Evolutionary conservation across 805 yeast genomes (phyloP), one percentile per base, ranked within the genome.

Genomic region (Hanseniaspora mollemarum): DNA sequence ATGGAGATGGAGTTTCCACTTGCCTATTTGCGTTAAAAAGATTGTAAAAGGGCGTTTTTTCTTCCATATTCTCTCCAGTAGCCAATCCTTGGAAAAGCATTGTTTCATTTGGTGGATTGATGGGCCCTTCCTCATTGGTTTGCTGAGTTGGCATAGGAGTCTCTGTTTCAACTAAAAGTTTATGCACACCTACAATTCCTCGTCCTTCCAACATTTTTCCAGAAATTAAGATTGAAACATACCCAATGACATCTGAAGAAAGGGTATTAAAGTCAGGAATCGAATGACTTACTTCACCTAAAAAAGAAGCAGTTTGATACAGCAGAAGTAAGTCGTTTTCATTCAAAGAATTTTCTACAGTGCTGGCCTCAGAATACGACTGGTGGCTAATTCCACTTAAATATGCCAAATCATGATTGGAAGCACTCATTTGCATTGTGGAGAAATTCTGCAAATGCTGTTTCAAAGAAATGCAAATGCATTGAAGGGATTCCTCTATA

Each of bases 221-320:
- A 24, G 82, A 78, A 52, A 78, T 54, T 49, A 76, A 58, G 54
- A 74, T 71, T 28, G 78, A 75, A 2, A 78, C 65, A 21, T 72
- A 60, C 1, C 81, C 69, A 24, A 74, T 68, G 21, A 74, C 60
- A 1, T 79, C 71, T 0, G 75, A 58, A 10, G 74, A 69, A 45
- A 72, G 66, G 8, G 69, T 64, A 53, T 77, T 56, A 54, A 73
- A 76, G 52, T 65, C 69, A 51, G 74, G 68, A 49, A 75, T 74
- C 56, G 76, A 77, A 26, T 76, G 57, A 0, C 80, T 66, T 22
- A 77, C 59, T 58, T 78, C 81, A 56, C 79, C 72, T 36, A 78
- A 68, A 56, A 77, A 77, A 39, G 78, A 65, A 2, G 75, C 67
- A 16, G 76, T 62, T 5, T 50, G 49, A 21, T 53, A 53, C 1